Evolutionary conservation across 257 asterid genomes (phyloP), one percentile per base, ranked within the genome.

Genomic region (Nicotiana benthamiana): DNA sequence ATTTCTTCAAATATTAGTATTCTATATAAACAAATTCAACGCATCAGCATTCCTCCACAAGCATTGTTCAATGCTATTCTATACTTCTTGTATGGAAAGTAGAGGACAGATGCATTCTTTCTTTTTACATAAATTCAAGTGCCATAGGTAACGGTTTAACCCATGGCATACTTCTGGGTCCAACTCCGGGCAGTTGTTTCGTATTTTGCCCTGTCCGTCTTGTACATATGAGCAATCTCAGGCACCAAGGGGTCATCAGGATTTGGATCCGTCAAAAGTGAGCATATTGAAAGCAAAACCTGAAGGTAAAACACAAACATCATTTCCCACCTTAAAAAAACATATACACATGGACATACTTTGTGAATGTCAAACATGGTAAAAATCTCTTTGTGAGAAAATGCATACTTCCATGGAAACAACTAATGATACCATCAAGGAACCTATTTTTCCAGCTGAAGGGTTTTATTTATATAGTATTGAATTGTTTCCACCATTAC

Each of bases 221-320:
- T 81, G 75, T 81, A 81, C 83, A 81, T 81, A 66, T 81, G 80
- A 75, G 83, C 83, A 81, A 81, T 81, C 59, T 81, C 83, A 10
- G 83, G 83, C 7, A 81, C 83, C 48, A 81, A 17, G 10, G 83
- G 83, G 10, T 81, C 83, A 17, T 81, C 83, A 0, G 83, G 83
- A 65, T 81, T 81, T 46, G 83, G 80, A 81, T 81, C 83, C 62
- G 83, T 81, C 61, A 81, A 34, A 16, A 74, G 83, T 6, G 83
- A 81, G 40, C 83, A 81, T 11, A 81, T 81, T 1, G 83, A 81
- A 52, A 81, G 83, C 83, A 81, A 60, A 65, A 81, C 83, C 83
- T 81, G 30, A 15, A 46, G 56, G 34, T 24, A 81, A 62, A 10
- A 60, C 17, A 27, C 34, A 74, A 74, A 20, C 24, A 60, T n/a